Evolutionary conservation across 208 protist genomes (phyloP).

Genomic region (Crithidia mellificae): DNA sequence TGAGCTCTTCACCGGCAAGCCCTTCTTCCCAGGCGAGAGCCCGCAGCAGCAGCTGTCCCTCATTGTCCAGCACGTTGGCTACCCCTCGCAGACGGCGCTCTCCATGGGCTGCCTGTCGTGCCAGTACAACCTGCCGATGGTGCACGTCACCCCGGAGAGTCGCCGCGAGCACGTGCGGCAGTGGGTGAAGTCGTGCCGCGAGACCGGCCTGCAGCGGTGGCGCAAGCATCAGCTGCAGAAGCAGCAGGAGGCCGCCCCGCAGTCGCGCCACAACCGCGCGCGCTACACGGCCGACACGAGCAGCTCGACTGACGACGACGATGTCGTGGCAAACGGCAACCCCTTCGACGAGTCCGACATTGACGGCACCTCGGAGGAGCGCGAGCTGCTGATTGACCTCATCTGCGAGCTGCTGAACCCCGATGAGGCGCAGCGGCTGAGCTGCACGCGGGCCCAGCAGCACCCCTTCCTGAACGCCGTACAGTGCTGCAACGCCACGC

Average conservation of each 20-base stretch:
- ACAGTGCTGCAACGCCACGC: constrained; percentile 19
- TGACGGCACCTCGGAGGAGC: constrained; percentile 38
- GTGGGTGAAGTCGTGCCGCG: constrained; percentile 30
- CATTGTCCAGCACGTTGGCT: constrained; percentile 91
- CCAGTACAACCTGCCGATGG: constrained; percentile 42
- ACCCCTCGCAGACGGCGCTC: constrained; percentile 76
- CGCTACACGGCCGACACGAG: constrained; percentile 19
- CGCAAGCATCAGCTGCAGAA: constrained; percentile 36
- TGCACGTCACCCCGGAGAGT: constrained; percentile 15
- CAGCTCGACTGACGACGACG: constrained; percentile 23
- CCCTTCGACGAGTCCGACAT: constrained; percentile 29
- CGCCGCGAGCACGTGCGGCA: constrained; percentile 33
- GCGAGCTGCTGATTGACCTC: constrained; percentile 61
- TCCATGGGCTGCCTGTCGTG: constrained; percentile 40
- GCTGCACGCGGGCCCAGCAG: constrained; percentile 65
- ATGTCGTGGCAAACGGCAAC: constrained; percentile 23
- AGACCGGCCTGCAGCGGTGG: constrained; percentile 31
- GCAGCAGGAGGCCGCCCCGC: constrained; percentile 16
- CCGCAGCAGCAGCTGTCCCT: constrained; percentile 87
- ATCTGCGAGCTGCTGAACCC: constrained; percentile 69
- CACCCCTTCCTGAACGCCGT: constrained; percentile 52
- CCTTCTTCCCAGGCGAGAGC: constrained; percentile 93
- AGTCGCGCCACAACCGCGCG: not conserved
- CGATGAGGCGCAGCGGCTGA: constrained; percentile 58
- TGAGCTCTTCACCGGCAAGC: constrained; percentile 90